Conservation (phyloP, 139 green algal species). For the Zygnema cylindricum region DNA sequence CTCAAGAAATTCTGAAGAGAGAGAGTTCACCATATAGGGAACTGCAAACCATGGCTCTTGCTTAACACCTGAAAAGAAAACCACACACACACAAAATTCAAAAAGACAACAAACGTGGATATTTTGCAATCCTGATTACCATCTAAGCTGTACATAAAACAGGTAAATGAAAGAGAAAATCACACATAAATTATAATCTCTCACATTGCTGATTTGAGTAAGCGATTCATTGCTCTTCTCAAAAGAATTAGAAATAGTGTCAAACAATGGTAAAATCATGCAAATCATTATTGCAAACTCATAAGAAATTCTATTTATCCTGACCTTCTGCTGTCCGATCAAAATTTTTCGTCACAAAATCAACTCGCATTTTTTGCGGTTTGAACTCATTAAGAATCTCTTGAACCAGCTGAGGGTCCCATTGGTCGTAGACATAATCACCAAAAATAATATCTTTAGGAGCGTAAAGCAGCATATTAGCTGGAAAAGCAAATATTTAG, state of each 20-base stretch:
- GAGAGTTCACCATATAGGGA: conserved; percentile 24
- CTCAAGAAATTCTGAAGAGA: conserved; percentile 30
- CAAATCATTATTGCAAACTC: no score
- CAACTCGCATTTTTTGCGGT: conserved; percentile 54
- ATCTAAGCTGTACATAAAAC: no score
- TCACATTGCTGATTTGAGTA: no score
- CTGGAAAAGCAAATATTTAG: conserved; percentile 21
- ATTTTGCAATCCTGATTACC: no score
- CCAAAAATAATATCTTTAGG: conserved; percentile 34
- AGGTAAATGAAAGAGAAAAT: no score
- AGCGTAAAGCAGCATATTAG: conserved; percentile 56
- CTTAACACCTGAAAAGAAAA: conserved; percentile 24
- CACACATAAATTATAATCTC: no score
- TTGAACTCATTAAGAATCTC: conserved; percentile 19
- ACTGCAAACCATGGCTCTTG: conserved; percentile 64
- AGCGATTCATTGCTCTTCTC: no score
- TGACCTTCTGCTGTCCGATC: not conserved
- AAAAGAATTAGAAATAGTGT: no score
- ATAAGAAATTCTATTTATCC: no score
- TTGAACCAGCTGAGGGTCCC: conserved; percentile 56
- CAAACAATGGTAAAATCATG: no score
- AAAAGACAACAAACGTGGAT: no score
- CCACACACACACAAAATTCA: no score
- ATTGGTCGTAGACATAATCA: conserved; percentile 61
- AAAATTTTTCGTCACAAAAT: conserved; percentile 52